Conservation (phyloP, 225 moss, liverwort and hornwort genomes). For the Takakia lepidozioides region DNA sequence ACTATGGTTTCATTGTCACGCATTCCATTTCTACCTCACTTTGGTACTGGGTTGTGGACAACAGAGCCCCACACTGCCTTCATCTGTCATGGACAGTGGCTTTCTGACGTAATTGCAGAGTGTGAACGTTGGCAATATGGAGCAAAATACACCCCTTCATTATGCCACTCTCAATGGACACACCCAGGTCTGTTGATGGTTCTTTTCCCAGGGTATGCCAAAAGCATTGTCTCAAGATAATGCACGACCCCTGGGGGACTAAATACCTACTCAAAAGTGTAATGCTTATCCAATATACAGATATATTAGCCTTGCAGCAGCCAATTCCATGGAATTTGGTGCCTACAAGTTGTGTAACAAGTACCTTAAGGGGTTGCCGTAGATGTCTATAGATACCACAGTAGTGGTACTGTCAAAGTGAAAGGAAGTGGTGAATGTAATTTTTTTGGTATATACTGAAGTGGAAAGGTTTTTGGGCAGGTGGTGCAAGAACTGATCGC, state of each 20-base stretch:
- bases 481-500: slow-evolving; percentile 52
- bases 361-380: too few relatives aligned
- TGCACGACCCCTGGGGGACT: too few relatives aligned
- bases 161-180: slow-evolving; percentile 63
- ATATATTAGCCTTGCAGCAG: background rate
- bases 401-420: background rate
- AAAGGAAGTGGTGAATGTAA: background rate
- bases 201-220: background rate
- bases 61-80: too few relatives aligned
- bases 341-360: too few relatives aligned
- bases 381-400: too few relatives aligned
- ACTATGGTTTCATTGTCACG: too few relatives aligned
- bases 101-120: slow-evolving; percentile 18
- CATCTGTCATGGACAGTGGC: background rate
- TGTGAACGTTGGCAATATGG: slow-evolving; percentile 51
- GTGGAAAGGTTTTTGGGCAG: slow-evolving; percentile 14
- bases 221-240: background rate
- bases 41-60: too few relatives aligned
- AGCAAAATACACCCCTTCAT: slow-evolving; percentile 55
- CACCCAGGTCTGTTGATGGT: slow-evolving; percentile 22
- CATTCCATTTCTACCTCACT: too few relatives aligned
- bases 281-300: background rate
- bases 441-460: background rate
- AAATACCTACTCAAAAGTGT: background rate
- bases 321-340: background rate